These are phyloP conservation scores for Podaxis sp. DNA, from an alignment of 768 basidiomycete genomes.

Conservation along the genomic window DNA sequence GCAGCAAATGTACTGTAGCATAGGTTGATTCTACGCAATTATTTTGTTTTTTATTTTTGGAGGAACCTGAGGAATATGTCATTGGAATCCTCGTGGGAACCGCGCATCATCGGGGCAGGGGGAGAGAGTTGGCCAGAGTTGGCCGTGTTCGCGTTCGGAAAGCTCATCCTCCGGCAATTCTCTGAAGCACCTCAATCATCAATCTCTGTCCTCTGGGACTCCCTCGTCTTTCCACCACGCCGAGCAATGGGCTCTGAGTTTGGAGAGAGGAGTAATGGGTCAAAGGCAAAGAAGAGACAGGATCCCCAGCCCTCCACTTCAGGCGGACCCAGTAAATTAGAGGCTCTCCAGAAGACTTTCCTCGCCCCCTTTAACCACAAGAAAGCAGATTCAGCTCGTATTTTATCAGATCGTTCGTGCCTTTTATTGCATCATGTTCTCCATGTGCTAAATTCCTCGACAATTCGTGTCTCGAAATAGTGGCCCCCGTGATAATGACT, in stretches of 20 bases:
- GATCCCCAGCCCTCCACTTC: slow-evolving; percentile 15
- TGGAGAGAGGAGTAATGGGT: slow-evolving; percentile 19
- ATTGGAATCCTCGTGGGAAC: slow-evolving; percentile 15
- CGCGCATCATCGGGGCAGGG: background rate
- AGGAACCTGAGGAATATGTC: background rate
- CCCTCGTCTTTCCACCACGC: slow-evolving; percentile 1
- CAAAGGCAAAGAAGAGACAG: slow-evolving; percentile 26
- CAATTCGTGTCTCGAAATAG: slow-evolving; percentile 32
- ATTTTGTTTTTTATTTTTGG: background rate
- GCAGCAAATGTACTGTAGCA: slow-evolving; percentile 8
- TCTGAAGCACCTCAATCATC: background rate
- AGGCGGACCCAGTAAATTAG: slow-evolving; percentile 47
- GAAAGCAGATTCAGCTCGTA: slow-evolving; percentile 69
- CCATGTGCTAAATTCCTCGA: slow-evolving; percentile 8
- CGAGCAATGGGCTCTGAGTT: slow-evolving; percentile 38
- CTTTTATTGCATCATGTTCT: slow-evolving; percentile 6
- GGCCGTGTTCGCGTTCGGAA: slow-evolving; percentile 3
- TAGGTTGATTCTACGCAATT: background rate
- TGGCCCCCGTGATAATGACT: slow-evolving; percentile 90
- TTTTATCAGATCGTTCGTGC: slow-evolving; percentile 72
- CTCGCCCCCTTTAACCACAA: slow-evolving; percentile 69
- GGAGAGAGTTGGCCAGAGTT: slow-evolving; percentile 8
- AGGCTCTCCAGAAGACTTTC: slow-evolving; percentile 67
- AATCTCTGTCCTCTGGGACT: slow-evolving; percentile 3
- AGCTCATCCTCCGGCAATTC: background rate